Base-by-base conservation (phyloP, 192 early-diverging fungal species). In the Pilobolus umbonatus region DNA sequence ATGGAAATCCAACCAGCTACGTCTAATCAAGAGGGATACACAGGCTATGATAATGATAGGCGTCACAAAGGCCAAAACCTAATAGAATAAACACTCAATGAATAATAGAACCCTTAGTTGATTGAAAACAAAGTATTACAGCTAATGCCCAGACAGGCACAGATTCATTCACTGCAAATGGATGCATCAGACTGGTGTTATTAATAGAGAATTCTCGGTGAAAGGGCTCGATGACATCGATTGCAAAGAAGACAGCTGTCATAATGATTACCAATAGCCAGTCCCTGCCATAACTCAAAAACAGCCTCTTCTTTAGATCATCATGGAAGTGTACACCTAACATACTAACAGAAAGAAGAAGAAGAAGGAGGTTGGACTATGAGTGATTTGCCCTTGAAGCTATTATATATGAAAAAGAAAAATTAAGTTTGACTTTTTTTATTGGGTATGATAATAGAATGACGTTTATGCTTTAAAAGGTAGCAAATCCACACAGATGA, bases 151-250 rank as follows among this genome's bases (percentile, higher is more conserved):
- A 74, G 2, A 60, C 55, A 26, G 80, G 77, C 3, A 83, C 73
- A 4, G 57, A 65, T 42, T 83, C 79, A 21, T 69, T 25, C 11
- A 29, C 42, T 14, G 62, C 63, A 58, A 80, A 70, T 1, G 82
- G 80, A 61, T 78, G 81, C 72, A 84, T 80, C 59, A 93, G 82
- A 15, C 73, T 66, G 25, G 80, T 83, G 69, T 93, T 77, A 4
- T 80, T 67, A 10, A 93, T 65, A 21, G 83, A 85, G 56, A 93
- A 93, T 40, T 83, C 69, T 60, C 87, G 78, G 52, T 88, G 82
- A 71, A 82, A 89, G 1, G 88, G 88, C 12, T 77, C 60, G 2
- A 83, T 55, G 3, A 52, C 67, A 42, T 83, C 82, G 6, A 90
- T 49, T 19, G 67, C 61, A 35, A 79, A 79, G 70, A 85, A 89